Evolutionary conservation across 371 early-diverging fungal genomes (phyloP), one percentile per base, ranked within the genome.

Genomic region (Apophysomyces ossiformis): DNA sequence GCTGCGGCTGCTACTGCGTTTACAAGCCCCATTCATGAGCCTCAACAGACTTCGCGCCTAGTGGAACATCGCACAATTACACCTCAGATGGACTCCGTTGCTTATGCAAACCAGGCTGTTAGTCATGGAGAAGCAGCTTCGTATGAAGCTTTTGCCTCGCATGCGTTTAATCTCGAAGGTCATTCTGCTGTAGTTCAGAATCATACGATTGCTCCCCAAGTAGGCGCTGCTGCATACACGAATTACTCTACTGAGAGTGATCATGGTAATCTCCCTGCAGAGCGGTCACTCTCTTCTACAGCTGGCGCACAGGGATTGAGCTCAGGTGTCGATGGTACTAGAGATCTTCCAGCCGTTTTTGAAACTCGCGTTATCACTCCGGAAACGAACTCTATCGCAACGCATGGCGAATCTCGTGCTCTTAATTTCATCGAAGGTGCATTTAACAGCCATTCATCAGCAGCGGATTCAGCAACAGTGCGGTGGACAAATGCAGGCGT

Each of bases 401-500:
- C 9, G 5, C 21, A 26, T 1, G 16, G 18, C 21, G 21, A 8
- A 50, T 9, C 35, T 18, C 18, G 5, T 50, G 21, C 54, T 50
- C 54, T 26, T 50, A 26, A 50, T 7, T 26, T 26, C 16, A 2
- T 32, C 6, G 21, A 50, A 26, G 21, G 21, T 21, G 5, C 8
- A 26, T 21, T 50, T 16, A 11, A 50, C 9, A 21, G 32, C 4
- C 21, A 9, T 2, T 41, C 64, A 7, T 5, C 9, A 9, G 4
- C 12, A n/a, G 45, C 26, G 11, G 38, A 21, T 2, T 8, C 63
- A 7, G 63, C 59, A 32, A 71, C 64, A 16, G 67, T 77, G 15
- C 69, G 64, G 58, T 74, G 77, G 76, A 79, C 79, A 0, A 68
- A 74, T 32, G 76, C 75, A 9, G 75, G 81, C 5, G 68, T 65